These are phyloP conservation scores for Rehmannia glutinosa DNA, from an alignment of 257 asterid species.

Conservation along the genomic window DNA sequence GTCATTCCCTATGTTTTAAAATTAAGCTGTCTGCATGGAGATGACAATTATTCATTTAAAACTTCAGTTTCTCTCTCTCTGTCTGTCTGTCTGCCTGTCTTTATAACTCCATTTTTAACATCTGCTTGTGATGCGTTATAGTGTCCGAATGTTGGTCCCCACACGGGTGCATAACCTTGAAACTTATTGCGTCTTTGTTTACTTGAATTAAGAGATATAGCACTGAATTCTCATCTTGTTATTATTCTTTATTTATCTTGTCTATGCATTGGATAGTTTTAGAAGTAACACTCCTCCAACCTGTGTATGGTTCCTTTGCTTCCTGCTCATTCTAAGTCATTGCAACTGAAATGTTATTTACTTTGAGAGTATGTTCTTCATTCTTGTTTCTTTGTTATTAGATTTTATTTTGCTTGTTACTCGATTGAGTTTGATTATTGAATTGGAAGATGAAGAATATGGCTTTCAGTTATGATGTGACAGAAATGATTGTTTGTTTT, in stretches of 20 bases:
- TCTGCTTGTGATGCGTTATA: no score
- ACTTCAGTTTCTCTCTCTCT: neutral
- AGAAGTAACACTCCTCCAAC: neutral
- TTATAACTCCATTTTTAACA: neutral
- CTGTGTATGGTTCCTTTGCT: neutral
- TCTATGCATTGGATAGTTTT: neutral
- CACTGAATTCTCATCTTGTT: neutral
- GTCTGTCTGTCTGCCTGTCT: neutral
- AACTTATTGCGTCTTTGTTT: no score
- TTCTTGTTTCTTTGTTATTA: neutral
- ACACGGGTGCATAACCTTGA: no score
- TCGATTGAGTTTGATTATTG: constrained; percentile 5
- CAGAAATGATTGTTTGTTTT: neutral
- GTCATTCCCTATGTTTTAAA: neutral
- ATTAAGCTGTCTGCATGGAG: neutral
- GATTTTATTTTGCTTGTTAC: no score
- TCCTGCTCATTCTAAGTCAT: neutral
- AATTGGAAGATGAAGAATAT: neutral
- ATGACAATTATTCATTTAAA: neutral
- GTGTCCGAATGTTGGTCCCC: no score
- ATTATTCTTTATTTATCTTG: neutral
- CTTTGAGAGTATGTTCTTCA: neutral
- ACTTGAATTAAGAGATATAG: neutral
- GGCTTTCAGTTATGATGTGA: constrained; percentile 4
- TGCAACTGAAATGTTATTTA: neutral